phyloP scores from a whole-genome alignment of 2,329 filamentous ascomycete species.

The Diatrype stigma region DNA sequence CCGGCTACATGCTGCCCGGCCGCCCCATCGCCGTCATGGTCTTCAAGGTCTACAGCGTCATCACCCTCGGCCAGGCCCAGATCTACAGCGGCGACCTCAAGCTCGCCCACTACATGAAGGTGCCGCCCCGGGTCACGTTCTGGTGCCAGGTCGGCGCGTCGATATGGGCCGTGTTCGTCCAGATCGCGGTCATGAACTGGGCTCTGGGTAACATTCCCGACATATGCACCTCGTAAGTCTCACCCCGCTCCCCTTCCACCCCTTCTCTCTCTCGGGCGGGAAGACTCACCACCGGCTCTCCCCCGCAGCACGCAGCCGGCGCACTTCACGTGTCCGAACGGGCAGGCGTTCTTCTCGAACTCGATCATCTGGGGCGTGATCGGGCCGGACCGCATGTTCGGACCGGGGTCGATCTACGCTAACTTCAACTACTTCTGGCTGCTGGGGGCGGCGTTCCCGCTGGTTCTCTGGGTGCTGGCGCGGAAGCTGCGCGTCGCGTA shows the following conservation, averaged over 20 bases:
- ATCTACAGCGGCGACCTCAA: conserved; percentile 31
- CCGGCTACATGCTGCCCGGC: conserved; percentile 57
- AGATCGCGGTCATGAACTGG: conserved; percentile 46
- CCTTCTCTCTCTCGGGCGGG: background rate
- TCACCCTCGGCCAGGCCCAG: conserved; percentile 33
- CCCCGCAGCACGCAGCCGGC: conserved; percentile 34
- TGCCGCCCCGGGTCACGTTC: conserved; percentile 45
- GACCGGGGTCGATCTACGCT: conserved; percentile 45
- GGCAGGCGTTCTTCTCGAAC: conserved; percentile 43
- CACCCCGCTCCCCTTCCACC: background rate
- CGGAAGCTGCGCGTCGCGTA: conserved; percentile 37
- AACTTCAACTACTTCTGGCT: conserved; percentile 52
- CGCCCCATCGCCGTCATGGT: conserved; percentile 52
- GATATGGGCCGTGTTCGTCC: conserved; percentile 43
- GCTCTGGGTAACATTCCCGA: conserved; percentile 41
- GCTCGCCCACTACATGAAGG: conserved; percentile 35
- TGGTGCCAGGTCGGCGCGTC: conserved; percentile 46
- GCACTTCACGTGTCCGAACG: conserved; percentile 40
- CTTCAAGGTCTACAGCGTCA: conserved; percentile 47
- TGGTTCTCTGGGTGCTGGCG: conserved; percentile 41
- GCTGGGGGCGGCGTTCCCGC: conserved; percentile 43
- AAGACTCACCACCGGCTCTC: conserved; percentile 1
- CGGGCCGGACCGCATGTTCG: conserved; percentile 53
- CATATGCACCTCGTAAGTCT: conserved; percentile 33
- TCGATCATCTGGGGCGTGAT: conserved; percentile 56